Evolutionary conservation across 345 rosid species (phyloP).

Genomic region (Hypericum perforatum): DNA sequence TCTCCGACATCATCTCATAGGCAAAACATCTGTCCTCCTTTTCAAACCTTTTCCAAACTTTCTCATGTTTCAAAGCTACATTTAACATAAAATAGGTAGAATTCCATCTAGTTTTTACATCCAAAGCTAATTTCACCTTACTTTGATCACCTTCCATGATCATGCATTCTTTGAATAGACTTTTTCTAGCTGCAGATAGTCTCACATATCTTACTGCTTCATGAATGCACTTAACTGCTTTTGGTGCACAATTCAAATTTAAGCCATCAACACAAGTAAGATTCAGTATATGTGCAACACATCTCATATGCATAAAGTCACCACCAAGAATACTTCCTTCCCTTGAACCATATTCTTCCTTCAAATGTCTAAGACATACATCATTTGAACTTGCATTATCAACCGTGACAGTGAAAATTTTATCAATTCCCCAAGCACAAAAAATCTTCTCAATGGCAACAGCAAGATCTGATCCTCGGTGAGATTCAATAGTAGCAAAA

Average conservation of each 20-base stretch:
- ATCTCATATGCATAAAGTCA: neutral
- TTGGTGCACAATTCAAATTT: neutral
- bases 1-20: too few relatives aligned
- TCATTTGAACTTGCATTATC: constrained; percentile 7
- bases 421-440: constrained; percentile 1
- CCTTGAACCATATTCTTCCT: neutral
- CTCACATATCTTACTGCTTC: neutral
- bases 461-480: constrained; percentile 1
- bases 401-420: neutral
- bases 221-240: neutral
- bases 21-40: too few relatives aligned
- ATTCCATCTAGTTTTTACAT: too few relatives aligned
- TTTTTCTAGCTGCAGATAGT: neutral
- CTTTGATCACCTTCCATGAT: neutral
- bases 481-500: constrained; percentile 2
- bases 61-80: neutral
- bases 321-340: neutral
- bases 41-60: neutral
- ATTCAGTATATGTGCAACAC: neutral
- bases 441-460: neutral
- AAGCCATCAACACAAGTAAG: neutral
- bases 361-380: neutral
- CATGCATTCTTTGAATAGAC: neutral
- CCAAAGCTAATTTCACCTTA: neutral
- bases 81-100: too few relatives aligned